Percentiles rank a stretch among this genome's conserved stretches.
These are phyloP conservation scores for Artomyces pyxidatus DNA, from an alignment of 768 basidiomycete species.

Conservation along the genomic window DNA sequence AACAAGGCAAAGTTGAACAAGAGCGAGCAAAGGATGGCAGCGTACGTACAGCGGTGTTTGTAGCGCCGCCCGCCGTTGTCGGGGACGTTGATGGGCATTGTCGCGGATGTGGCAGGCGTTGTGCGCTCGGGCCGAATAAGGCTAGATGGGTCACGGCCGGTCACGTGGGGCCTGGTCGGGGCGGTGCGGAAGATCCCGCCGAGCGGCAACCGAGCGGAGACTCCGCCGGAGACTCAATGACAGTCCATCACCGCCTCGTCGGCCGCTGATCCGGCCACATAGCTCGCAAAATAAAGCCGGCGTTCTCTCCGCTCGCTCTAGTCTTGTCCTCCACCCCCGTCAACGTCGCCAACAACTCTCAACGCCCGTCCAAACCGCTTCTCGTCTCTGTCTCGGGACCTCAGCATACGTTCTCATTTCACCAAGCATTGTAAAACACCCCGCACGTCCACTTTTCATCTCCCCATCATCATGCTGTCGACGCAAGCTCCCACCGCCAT, in stretches of 20 bases:
- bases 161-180: too few relatives aligned
- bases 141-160: too few relatives aligned
- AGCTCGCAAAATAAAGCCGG: too few relatives aligned
- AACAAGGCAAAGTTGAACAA: not conserved
- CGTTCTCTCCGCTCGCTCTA: too few relatives aligned
- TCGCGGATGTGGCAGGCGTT: not conserved
- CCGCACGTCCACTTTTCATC: not conserved
- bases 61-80: not conserved
- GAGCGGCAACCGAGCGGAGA: too few relatives aligned
- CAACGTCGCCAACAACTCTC: not conserved
- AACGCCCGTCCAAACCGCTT: not conserved
- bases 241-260: too few relatives aligned
- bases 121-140: not conserved
- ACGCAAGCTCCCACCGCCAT: slow-evolving; percentile 9
- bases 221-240: too few relatives aligned
- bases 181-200: too few relatives aligned
- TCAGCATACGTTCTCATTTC: not conserved
- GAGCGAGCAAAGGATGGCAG: not conserved
- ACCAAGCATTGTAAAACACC: not conserved
- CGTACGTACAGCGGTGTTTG: too few relatives aligned
- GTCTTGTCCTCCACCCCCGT: not conserved
- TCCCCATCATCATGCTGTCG: slow-evolving; percentile 10
- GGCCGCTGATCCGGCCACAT: too few relatives aligned
- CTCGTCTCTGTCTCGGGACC: not conserved
- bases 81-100: not conserved